A percentile compares a stretch with the other conserved stretches of the same genome.
These are phyloP conservation scores for Russula sp. DNA, from an alignment of 768 basidiomycete species.

Conservation along the genomic window DNA sequence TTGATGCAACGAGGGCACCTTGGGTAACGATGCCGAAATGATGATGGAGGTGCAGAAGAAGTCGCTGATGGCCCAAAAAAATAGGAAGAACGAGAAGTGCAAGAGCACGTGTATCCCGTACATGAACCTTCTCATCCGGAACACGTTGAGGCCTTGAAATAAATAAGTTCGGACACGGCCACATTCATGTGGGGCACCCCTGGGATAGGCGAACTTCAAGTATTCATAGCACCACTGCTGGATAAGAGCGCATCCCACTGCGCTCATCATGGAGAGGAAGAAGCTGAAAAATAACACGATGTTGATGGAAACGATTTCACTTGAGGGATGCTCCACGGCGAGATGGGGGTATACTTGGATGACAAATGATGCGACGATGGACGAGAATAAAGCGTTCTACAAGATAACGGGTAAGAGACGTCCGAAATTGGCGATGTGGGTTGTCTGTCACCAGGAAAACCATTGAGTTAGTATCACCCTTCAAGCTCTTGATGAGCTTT, in stretches of 20 bases:
- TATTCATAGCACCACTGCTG: constrained; percentile 27
- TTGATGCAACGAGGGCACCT: background rate
- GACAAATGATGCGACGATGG: constrained; percentile 29
- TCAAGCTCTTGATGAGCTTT: constrained; percentile 20
- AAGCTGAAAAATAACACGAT: constrained; percentile 24
- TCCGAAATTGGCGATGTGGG: background rate
- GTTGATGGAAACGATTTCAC: constrained; percentile 18
- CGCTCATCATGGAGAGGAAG: constrained; percentile 20
- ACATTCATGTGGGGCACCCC: constrained; percentile 14
- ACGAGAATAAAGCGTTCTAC: constrained; percentile 25
- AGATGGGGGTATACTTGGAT: constrained; percentile 28
- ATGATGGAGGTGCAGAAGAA: constrained; percentile 13
- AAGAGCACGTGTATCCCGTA: constrained; percentile 16
- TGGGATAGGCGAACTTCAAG: constrained; percentile 2
- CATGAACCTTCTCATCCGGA: constrained; percentile 18
- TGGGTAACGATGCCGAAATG: background rate
- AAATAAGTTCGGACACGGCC: constrained; percentile 20
- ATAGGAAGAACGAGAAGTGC: constrained; percentile 21
- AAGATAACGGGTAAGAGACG: background rate
- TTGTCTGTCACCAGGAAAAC: constrained; percentile 23
- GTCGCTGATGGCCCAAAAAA: constrained; percentile 18
- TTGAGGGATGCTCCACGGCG: background rate
- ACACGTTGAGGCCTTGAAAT: constrained; percentile 12
- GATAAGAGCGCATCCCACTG: constrained; percentile 17
- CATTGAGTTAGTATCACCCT: constrained; percentile 26